Percentiles rank a stretch among this genome's conserved stretches.
Conservation (phyloP, 2,329 filamentous ascomycete species). For the Orbilia javanica region DNA sequence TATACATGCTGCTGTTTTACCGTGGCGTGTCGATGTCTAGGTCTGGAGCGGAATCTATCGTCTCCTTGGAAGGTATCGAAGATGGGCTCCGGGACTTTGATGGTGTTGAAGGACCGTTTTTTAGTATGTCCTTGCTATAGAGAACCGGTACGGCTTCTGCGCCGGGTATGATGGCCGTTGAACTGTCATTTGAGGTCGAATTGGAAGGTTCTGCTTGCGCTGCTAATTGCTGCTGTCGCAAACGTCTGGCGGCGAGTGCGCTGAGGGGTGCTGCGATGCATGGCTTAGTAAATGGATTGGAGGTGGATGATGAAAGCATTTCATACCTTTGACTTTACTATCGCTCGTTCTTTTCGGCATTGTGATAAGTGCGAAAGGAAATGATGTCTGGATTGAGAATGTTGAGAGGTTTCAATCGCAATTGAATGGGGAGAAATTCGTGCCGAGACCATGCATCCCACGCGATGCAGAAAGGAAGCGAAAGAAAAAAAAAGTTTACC, state of each 20-base stretch:
- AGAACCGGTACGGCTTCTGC: constrained; percentile 1
- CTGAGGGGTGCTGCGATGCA: constrained; percentile 57
- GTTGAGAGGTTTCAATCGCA: not conserved
- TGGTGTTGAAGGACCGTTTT: not conserved
- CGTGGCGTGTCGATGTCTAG: constrained; percentile 32
- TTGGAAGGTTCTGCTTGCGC: constrained; percentile 26
- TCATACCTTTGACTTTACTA: constrained; percentile 59
- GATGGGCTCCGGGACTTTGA: constrained; percentile 4
- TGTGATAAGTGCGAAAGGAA: too few relatives aligned
- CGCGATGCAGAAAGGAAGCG: constrained; percentile 23
- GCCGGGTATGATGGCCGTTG: constrained; percentile 17
- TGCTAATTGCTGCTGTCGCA: constrained; percentile 55
- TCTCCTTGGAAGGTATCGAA: constrained; percentile 11
- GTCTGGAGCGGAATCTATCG: not conserved
- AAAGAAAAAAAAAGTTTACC: constrained; percentile 38
- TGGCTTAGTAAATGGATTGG: constrained; percentile 17
- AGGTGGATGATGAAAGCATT: not conserved
- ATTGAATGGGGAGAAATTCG: constrained; percentile 10
- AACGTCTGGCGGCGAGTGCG: constrained; percentile 61
- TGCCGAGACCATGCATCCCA: constrained; percentile 48
- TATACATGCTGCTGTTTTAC: constrained; percentile 53
- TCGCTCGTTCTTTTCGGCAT: constrained; percentile 62
- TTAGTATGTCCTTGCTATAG: constrained; percentile 10
- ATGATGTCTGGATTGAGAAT: not conserved
- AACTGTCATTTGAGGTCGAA: constrained; percentile 30